Base-by-base conservation (phyloP, 225 moss, liverwort and hornwort species). In the Takakia lepidozioides region DNA sequence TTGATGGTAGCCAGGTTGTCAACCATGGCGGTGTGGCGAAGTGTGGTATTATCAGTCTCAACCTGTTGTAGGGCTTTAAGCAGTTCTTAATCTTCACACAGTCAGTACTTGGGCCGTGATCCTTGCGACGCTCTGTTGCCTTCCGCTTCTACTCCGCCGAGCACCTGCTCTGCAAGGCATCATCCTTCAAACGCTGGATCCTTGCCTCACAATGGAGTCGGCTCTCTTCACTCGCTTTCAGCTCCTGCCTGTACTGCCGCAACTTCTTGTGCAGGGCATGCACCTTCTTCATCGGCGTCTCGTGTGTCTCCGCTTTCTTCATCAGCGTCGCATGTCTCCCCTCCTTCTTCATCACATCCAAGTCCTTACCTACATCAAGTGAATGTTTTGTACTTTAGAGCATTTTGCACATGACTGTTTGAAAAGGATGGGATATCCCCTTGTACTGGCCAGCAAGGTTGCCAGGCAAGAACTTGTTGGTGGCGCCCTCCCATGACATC, bases 81-180 rank as follows among this genome's bases (percentile, higher is more conserved):
- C 1, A 70, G 0, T 29, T 59, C 46, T 75, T 70, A 2, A 75
- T 70, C 38, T 70, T 75, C 2, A 75, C 8, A 43, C 66, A 66
- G 24, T 71, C 59, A 49, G 26, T 23, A 11, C 25, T 63, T 11
- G 39, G 48, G 28, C 39, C 22, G 34, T 50, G 20, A 0, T 43
- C 43, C 44, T 71, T 67, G 3, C 0, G 17, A 27, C 16, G 55
- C 0, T 57, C 53, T 2, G 20, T 20, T 1, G 24, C 9, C 10
- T 50, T 67, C 0, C 56, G 49, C 41, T 57, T 71, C 1, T 29
- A 52, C 46, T 38, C 29, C 10, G 17, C 25, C 0, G 38, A 53
- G 25, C 52, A 36, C 17, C 52, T 37, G 22, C 38, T 13, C 13
- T 25, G 15, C n/a, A 25, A 38, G 15, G 52, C 38, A 43, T 67